Percentiles rank a stretch among this genome's conserved stretches.
Conservation (phyloP, 768 basidiomycete genomes). For the Hortiboletus flavorubellus region DNA sequence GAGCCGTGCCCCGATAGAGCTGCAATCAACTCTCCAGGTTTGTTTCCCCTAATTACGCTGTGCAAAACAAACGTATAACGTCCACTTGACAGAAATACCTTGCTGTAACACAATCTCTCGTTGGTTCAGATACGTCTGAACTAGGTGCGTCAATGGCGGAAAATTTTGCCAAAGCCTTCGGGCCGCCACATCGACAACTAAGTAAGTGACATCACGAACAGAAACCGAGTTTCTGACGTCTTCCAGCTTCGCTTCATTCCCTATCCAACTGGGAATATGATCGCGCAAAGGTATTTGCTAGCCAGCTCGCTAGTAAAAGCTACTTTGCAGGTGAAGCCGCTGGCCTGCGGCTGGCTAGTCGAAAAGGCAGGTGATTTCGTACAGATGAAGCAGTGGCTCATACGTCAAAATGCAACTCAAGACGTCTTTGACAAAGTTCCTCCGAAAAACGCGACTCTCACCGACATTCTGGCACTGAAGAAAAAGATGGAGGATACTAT, state of each 20-base stretch:
- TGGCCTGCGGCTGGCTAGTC: conserved; percentile 69
- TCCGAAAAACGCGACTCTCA: conserved; percentile 53
- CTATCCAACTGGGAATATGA: conserved; percentile 72
- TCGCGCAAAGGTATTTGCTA: conserved; percentile 73
- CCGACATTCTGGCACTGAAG: conserved; percentile 66
- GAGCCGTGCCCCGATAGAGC: conserved; percentile 84
- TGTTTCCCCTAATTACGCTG: conserved; percentile 9
- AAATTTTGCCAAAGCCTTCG: conserved; percentile 78
- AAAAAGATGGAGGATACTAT: conserved; percentile 63
- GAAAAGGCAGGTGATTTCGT: conserved; percentile 46
- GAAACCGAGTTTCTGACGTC: neutral
- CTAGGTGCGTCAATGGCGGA: conserved; percentile 90
- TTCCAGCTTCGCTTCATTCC: conserved; percentile 49
- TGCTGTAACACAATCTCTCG: conserved; percentile 63
- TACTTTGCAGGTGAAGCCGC: conserved; percentile 87
- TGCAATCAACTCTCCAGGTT: conserved; percentile 91
- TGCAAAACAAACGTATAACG: neutral
- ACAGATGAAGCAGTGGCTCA: neutral
- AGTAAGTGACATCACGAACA: conserved; percentile 43
- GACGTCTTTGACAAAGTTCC: conserved; percentile 60
- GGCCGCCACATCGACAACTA: conserved; percentile 70
- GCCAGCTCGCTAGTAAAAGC: conserved; percentile 87
- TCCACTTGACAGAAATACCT: conserved; percentile 74
- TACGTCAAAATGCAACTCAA: conserved; percentile 38
- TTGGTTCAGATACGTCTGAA: conserved; percentile 76